Base-by-base conservation (phyloP, 306 rosid species). In the Casuarina glauca region DNA sequence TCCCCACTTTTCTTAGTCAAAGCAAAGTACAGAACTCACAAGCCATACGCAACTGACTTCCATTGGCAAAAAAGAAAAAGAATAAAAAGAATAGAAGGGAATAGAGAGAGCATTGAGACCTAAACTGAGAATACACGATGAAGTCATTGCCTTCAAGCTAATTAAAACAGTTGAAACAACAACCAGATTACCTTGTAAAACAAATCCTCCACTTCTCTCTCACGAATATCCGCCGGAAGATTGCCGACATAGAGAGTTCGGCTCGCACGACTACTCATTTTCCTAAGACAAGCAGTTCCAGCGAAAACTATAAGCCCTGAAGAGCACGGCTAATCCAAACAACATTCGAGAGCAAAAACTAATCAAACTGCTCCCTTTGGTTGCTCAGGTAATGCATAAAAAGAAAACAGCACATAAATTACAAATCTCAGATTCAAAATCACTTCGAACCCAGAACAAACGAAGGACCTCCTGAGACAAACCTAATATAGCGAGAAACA, bases 211-310 rank as follows among this genome's bases (percentile, higher is more conserved):
- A 96, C 99, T 86, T 96, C 99, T 80, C 96, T 91, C 87, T 96
- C 99, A 67, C 98, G 99, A 68, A 96, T 91, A 82, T 96, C 99
- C 32, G 98, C 99, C 9, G 99, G 99, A 11, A 96, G 96, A 80
- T 96, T 96, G 67, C 99, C 99, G 41, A 96, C 99, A 83, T 93
- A 96, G 26, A 96, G 85, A 46, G 97, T 93, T 84, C 93, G 90
- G 89, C 98, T 96, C 3, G 91, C 84, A 48, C 93, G 96, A 80
- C 97, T 83, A 60, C 99, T 96, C 98, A 96, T 95, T 70, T 84
- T 71, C 84, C 91, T 86, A 54, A 67, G 12, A 15, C 54, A 60
- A 57, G 62, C 1, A n/a, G 58, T 5, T 78, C 5, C 41, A 58
- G 54, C 19, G 41, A n/a, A 72, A 61, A 45, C 15, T 11, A 80